Conservation (phyloP, 306 rosid genomes). For the Quercus suber region DNA sequence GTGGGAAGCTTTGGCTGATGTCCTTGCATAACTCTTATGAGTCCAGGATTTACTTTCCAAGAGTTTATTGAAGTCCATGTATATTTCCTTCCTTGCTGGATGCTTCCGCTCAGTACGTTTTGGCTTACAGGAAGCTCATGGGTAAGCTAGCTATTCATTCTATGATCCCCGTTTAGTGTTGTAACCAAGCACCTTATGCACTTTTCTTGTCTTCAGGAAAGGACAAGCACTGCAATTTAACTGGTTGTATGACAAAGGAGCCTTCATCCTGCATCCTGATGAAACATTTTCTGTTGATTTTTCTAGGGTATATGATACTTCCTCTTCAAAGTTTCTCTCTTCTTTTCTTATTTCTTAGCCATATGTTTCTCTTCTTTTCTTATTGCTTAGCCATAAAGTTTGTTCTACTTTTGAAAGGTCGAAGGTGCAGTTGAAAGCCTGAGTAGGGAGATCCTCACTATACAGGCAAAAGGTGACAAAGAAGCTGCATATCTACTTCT, state of each 20-base stretch:
- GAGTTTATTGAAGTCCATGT: slow-evolving; percentile 74
- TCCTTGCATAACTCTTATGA: slow-evolving; percentile 19
- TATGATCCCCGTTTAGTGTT: slow-evolving; percentile 14
- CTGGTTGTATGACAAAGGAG: slow-evolving; percentile 82
- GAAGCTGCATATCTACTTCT: slow-evolving; percentile 74
- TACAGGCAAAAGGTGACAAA: slow-evolving; percentile 93
- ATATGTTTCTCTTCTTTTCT: background rate
- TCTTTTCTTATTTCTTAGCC: background rate
- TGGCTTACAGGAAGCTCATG: slow-evolving; percentile 94
- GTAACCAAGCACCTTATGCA: slow-evolving; percentile 28
- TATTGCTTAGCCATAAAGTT: slow-evolving; percentile 6
- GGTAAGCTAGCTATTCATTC: slow-evolving; percentile 49
- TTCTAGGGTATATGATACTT: slow-evolving; percentile 54
- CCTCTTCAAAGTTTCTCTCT: background rate
- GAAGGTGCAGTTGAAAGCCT: slow-evolving; percentile 83
- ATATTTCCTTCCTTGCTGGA: slow-evolving; percentile 92
- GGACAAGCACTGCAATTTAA: slow-evolving; percentile 98
- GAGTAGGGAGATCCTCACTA: slow-evolving; percentile 84
- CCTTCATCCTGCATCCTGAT: slow-evolving; percentile 59
- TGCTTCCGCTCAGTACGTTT: slow-evolving; percentile 93
- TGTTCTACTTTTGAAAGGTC: slow-evolving; percentile 37
- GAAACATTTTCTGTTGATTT: slow-evolving; percentile 76
- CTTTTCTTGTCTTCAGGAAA: slow-evolving; percentile 48
- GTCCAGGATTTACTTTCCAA: slow-evolving; percentile 68
- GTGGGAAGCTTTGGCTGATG: background rate